phyloP scores from a whole-genome alignment of 345 rosid genomes.

The Salix viminalis region DNA sequence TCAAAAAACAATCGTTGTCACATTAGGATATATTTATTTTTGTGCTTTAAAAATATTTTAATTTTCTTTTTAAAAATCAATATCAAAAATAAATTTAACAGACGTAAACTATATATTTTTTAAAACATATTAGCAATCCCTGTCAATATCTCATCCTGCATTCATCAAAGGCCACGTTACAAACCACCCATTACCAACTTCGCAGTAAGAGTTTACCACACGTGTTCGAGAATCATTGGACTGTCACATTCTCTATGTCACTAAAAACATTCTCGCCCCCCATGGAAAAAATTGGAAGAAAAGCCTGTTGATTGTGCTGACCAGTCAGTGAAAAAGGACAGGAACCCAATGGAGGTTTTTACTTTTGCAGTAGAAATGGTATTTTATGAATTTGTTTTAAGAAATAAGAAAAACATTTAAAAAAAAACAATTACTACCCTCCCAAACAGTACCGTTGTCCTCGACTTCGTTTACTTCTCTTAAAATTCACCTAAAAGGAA shows the following conservation, averaged over 20 bases:
- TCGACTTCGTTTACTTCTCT: slow-evolving; percentile 7
- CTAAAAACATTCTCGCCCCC: neutral
- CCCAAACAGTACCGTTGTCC: neutral
- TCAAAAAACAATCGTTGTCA: too few species aligned
- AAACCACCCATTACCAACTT: neutral
- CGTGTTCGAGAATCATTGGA: neutral
- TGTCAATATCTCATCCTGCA: neutral
- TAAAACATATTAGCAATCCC: neutral
- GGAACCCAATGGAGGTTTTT: neutral
- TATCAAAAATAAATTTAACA: too few species aligned
- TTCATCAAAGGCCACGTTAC: neutral
- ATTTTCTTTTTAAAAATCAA: too few species aligned
- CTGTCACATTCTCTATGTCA: neutral
- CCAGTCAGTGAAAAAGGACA: slow-evolving; percentile 27
- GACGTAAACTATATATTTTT: too few species aligned
- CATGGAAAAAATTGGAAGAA: neutral
- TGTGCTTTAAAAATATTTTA: too few species aligned
- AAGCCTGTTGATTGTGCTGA: neutral
- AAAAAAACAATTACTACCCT: too few species aligned
- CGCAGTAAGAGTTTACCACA: neutral
- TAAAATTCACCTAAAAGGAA: slow-evolving; percentile 5
- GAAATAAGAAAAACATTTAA: too few species aligned
- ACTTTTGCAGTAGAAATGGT: too few species aligned
- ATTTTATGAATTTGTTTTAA: too few species aligned
- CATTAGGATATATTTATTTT: too few species aligned